Evolutionary conservation across 2,329 filamentous ascomycete species (phyloP).

Genomic region (Stylonectria norvegica): DNA sequence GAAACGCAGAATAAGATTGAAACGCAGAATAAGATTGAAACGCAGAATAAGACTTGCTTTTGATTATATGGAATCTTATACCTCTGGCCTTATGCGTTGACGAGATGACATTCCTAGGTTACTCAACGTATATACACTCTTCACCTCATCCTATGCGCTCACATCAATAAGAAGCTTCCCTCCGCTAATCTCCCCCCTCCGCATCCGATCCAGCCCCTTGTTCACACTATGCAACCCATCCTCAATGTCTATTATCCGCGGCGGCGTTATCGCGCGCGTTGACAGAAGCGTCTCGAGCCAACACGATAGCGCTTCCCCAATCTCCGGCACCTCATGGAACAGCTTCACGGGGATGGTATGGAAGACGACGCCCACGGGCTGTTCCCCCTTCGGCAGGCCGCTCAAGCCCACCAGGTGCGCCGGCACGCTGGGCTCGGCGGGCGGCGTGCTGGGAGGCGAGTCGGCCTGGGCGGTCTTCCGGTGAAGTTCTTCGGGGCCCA

Average conservation of each 20-base stretch:
- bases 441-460: constrained; percentile 40
- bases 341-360: constrained; percentile 73
- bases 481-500: constrained; percentile 40
- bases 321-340: constrained; percentile 63
- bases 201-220: constrained; percentile 61
- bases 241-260: constrained; percentile 62
- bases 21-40: too few relatives aligned
- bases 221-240: constrained; percentile 67
- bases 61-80: too few relatives aligned
- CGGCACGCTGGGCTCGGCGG: constrained; percentile 18
- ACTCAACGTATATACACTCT: too few relatives aligned
- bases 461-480: constrained; percentile 25
- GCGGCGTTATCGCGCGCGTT: constrained; percentile 50
- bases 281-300: constrained; percentile 68
- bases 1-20: too few relatives aligned
- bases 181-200: constrained; percentile 63
- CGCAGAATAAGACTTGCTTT: too few relatives aligned
- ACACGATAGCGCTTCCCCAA: constrained; percentile 59
- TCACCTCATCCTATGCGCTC: constrained; percentile 4
- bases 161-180: constrained; percentile 62
- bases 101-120: too few relatives aligned
- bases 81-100: too few relatives aligned
- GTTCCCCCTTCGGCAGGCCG: constrained; percentile 59
- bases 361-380: constrained; percentile 44
- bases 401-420: constrained; percentile 65